phyloP scores from a whole-genome alignment of 1,284 basidiomycete genomes.

The Ustilago curta region DNA sequence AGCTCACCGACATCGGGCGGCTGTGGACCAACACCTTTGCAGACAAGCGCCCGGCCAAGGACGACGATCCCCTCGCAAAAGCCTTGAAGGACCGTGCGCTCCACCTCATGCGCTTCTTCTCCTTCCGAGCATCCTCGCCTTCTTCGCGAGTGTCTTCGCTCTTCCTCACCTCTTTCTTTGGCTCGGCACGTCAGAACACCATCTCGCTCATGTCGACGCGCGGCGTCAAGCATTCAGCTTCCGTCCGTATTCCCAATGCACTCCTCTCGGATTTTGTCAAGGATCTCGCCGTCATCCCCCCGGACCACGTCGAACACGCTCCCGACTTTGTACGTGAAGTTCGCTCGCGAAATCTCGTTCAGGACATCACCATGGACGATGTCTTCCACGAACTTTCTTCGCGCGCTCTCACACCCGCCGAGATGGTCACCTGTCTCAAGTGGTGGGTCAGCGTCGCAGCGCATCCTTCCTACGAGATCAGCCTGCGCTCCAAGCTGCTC shows the following conservation, averaged over 20 bases:
- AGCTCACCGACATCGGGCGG: constrained; percentile 73
- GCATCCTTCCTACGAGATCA: constrained; percentile 65
- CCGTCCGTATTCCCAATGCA: constrained; percentile 83
- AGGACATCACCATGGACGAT: constrained; percentile 85
- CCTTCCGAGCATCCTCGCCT: constrained; percentile 79
- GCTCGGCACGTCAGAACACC: constrained; percentile 72
- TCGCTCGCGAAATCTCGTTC: constrained; percentile 79
- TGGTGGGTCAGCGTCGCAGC: constrained; percentile 85
- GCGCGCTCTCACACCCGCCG: constrained; percentile 79
- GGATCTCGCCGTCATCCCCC: constrained; percentile 81
- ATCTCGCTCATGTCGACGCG: constrained; percentile 84
- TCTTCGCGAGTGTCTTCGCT: constrained; percentile 83
- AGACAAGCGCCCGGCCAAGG: constrained; percentile 74
- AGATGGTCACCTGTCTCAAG: constrained; percentile 83
- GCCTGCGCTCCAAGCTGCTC: constrained; percentile 62
- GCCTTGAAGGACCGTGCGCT: constrained; percentile 74
- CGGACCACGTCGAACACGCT: constrained; percentile 77
- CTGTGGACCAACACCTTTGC: constrained; percentile 70
- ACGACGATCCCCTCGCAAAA: constrained; percentile 69
- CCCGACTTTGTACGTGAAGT: constrained; percentile 77
- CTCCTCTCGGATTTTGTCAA: constrained; percentile 83
- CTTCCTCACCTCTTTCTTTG: constrained; percentile 86
- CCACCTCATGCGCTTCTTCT: constrained; percentile 78
- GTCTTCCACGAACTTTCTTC: constrained; percentile 83
- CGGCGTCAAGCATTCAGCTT: constrained; percentile 79